A percentile compares a stretch with the other conserved stretches of the same genome.
phyloP scores from a whole-genome alignment of 345 rosid genomes.

The Hibiscus trionum region DNA sequence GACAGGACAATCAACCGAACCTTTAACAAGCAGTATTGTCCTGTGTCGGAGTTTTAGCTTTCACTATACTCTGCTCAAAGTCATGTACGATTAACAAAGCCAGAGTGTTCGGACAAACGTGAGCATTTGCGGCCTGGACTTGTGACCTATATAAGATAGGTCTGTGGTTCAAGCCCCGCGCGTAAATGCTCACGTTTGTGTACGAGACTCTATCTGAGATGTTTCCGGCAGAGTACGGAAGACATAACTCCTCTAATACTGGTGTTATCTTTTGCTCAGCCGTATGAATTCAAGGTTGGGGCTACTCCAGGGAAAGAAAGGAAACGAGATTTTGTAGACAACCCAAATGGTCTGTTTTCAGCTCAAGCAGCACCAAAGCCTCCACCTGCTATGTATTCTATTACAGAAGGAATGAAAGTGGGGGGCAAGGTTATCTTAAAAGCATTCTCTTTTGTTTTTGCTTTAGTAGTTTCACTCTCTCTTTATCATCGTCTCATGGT shows the following conservation, averaged over 20 bases:
- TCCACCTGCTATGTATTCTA: slow-evolving; percentile 77
- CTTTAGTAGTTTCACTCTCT: not conserved
- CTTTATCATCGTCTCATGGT: not conserved
- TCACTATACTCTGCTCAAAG: no score
- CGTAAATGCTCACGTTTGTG: no score
- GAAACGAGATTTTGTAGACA: slow-evolving; percentile 80
- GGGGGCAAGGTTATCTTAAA: slow-evolving; percentile 86
- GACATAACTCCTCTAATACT: not conserved
- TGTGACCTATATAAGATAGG: no score
- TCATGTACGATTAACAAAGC: no score
- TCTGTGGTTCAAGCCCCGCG: no score
- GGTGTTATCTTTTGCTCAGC: slow-evolving; percentile 29
- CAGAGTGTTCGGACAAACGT: no score
- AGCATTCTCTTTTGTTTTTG: not conserved
- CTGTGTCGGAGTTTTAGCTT: no score
- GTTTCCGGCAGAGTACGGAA: no score
- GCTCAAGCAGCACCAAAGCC: slow-evolving; percentile 98
- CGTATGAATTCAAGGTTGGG: slow-evolving; percentile 84
- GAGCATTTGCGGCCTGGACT: no score
- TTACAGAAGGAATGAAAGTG: slow-evolving; percentile 39
- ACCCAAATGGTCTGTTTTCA: slow-evolving; percentile 87
- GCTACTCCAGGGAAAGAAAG: slow-evolving; percentile 79
- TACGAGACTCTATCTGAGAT: no score
- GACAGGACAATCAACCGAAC: no score
- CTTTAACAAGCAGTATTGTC: no score